Evolutionary conservation across 768 basidiomycete genomes (phyloP).

Genomic region (Rhodotorula babjevae): DNA sequence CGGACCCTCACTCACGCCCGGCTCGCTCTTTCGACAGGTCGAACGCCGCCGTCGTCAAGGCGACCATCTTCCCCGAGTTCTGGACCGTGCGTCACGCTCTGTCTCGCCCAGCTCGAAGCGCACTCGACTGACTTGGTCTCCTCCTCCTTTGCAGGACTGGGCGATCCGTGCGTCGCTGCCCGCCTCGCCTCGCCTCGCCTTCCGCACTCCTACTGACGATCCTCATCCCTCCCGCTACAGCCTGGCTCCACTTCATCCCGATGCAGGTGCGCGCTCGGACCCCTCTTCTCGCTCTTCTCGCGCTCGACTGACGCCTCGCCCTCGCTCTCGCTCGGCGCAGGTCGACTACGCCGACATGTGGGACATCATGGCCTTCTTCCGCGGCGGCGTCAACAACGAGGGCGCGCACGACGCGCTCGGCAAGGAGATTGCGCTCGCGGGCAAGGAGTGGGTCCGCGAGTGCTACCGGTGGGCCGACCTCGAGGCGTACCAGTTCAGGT

Average conservation of each 20-base stretch:
- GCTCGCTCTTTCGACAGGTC: neutral
- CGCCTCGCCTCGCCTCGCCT: too few species aligned
- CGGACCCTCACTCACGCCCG: neutral
- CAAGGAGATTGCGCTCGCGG: slow-evolving; percentile 37
- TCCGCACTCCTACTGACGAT: too few species aligned
- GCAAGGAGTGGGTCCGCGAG: slow-evolving; percentile 39
- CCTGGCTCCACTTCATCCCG: slow-evolving; percentile 43
- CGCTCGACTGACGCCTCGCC: neutral
- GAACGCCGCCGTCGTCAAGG: slow-evolving; percentile 39
- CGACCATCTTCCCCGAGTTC: slow-evolving; percentile 42
- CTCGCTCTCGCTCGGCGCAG: neutral
- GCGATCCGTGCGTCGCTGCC: slow-evolving; percentile 30
- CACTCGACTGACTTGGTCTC: neutral
- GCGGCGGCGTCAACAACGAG: slow-evolving; percentile 37
- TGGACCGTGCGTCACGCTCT: slow-evolving; percentile 32
- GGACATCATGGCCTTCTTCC: slow-evolving; percentile 43
- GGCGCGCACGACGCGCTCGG: slow-evolving; percentile 41
- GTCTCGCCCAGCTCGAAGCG: too few species aligned
- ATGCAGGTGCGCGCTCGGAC: slow-evolving; percentile 34
- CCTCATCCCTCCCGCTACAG: neutral
- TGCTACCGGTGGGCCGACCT: slow-evolving; percentile 40
- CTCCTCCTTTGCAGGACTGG: slow-evolving; percentile 33
- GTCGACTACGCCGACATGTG: slow-evolving; percentile 41
- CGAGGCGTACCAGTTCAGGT: slow-evolving; percentile 42
- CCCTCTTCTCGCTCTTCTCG: too few species aligned